Evolutionary conservation across 2,329 filamentous ascomycete species (phyloP).

Genomic region (Nannizzia gypsea): DNA sequence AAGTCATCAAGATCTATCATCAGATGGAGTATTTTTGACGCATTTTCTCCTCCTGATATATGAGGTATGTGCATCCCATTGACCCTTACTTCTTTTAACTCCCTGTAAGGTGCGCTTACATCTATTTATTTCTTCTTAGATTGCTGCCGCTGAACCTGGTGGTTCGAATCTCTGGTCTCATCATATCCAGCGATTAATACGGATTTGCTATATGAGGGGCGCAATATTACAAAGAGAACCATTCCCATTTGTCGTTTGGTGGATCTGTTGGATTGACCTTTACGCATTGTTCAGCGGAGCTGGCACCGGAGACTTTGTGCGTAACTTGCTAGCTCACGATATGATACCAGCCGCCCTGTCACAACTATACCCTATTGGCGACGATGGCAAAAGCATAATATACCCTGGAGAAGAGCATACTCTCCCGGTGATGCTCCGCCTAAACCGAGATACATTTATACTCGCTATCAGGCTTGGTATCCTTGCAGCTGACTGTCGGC

Average conservation of each 20-base stretch:
- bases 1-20: conserved; percentile 41
- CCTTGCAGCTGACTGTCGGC: conserved; percentile 31
- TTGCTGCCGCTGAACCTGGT: conserved; percentile 36
- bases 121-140: conserved; percentile 15
- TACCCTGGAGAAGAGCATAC: conserved; percentile 29
- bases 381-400: conserved; percentile 26
- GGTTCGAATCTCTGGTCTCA: conserved; percentile 43
- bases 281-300: conserved; percentile 43
- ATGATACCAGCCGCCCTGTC: conserved; percentile 35
- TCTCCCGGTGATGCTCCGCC: conserved; percentile 31
- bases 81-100: background rate
- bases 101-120: conserved; percentile 13
- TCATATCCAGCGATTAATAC: conserved; percentile 42
- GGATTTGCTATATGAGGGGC: conserved; percentile 39
- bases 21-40: conserved; percentile 45
- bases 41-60: conserved; percentile 48
- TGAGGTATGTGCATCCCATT: conserved; percentile 32
- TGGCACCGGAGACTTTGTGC: conserved; percentile 40
- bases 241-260: conserved; percentile 44
- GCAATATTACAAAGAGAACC: conserved; percentile 35
- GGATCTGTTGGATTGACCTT: conserved; percentile 44
- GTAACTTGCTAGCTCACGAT: conserved; percentile 36
- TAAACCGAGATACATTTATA: conserved; percentile 36
- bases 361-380: conserved; percentile 28
- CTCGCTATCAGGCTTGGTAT: conserved; percentile 37